These are phyloP conservation scores for Sugiyamaella marilandica DNA, from an alignment of 805 yeast species.

Conservation along the genomic window DNA sequence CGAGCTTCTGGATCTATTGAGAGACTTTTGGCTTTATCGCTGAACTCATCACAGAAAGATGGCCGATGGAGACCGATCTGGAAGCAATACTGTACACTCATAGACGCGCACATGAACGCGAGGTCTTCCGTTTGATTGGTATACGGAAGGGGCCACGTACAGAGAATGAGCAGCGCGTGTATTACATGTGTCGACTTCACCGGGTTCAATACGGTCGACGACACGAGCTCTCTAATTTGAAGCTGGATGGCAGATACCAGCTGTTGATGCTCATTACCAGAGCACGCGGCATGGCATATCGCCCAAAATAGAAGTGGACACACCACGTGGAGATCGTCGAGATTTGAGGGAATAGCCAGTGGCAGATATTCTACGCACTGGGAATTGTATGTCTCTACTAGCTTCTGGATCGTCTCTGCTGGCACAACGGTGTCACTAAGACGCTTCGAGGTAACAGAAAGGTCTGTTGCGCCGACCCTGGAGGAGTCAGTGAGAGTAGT, in stretches of 20 bases:
- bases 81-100: neutral
- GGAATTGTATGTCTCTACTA: neutral
- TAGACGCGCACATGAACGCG: slow-evolving; percentile 1
- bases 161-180: slow-evolving; percentile 2
- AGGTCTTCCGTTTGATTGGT: neutral
- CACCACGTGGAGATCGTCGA: neutral
- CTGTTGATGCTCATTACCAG: neutral
- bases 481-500: too few species aligned
- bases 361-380: neutral
- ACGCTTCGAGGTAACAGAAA: too few species aligned
- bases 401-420: neutral
- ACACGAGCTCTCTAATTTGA: neutral
- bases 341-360: neutral
- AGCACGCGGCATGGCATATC: neutral
- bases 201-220: neutral
- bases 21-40: neutral
- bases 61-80: slow-evolving; percentile 5
- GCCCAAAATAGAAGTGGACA: slow-evolving; percentile 7
- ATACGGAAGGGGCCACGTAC: slow-evolving; percentile 4
- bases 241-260: neutral
- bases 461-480: too few species aligned
- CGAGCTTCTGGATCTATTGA: neutral
- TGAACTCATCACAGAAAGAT: neutral
- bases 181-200: neutral
- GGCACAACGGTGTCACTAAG: neutral